These are phyloP conservation scores for Ogataea philodendri DNA, from an alignment of 805 yeast genomes.

Conservation along the genomic window DNA sequence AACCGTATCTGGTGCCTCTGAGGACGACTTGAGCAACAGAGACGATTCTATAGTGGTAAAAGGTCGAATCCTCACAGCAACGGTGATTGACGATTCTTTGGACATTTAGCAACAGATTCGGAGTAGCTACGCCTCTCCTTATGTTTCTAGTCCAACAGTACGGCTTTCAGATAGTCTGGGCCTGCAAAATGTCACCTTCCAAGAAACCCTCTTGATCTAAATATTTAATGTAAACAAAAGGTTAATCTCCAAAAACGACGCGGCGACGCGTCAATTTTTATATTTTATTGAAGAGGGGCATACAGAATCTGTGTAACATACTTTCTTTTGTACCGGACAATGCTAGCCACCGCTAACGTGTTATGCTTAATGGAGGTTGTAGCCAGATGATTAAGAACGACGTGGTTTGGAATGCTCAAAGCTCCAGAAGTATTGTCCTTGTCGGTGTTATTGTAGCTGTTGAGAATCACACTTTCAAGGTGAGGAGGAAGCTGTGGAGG, in stretches of 20 bases:
- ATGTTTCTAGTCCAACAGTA: no score
- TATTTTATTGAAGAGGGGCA: conserved; percentile 66
- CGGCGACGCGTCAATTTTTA: conserved; percentile 9
- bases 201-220: conserved; percentile 10
- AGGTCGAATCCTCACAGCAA: conserved; percentile 82
- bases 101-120: conserved; percentile 15
- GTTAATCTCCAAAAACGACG: conserved; percentile 12
- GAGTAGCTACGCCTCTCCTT: no score
- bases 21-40: conserved; percentile 5
- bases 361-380: conserved; percentile 92
- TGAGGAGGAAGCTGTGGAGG: conserved; percentile 98
- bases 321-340: conserved; percentile 82
- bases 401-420: conserved; percentile 91
- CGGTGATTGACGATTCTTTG: conserved; percentile 58
- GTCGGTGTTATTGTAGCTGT: conserved; percentile 61
- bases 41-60: conserved; percentile 59
- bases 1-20: no score
- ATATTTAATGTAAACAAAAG: conserved; percentile 18
- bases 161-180: no score
- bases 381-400: conserved; percentile 90
- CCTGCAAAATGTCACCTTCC: no score
- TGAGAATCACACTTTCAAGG: conserved; percentile 87
- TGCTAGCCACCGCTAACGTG: conserved; percentile 89
- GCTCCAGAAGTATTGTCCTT: conserved; percentile 84
- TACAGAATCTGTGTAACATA: conserved; percentile 90